Base-by-base conservation (phyloP, 352 stramenopile genomes). In the Phytophthora melonis region DNA sequence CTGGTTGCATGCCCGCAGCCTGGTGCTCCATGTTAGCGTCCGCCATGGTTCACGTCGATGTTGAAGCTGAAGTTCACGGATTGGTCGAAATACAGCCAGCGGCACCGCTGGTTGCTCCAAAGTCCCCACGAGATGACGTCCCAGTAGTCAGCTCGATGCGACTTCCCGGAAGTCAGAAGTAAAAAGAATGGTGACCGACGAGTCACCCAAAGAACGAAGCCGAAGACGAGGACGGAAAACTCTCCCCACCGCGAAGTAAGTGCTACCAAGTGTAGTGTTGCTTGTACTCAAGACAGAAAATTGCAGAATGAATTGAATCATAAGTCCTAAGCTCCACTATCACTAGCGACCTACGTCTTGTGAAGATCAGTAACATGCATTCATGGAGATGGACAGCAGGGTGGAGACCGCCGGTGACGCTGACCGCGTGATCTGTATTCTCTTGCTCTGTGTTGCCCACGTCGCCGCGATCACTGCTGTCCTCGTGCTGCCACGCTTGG, bases 11-110 rank as follows among this genome's bases (percentile, higher is more conserved):
- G 4, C 53, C 53, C 14, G 14, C 53, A 43, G 13, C 25, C 2
- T 58, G 53, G 13, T 58, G 53, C 27, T 58, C 27, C 53, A 58
- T 58, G 6, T 58, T 58, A 3, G 53, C 50, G 23, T 57, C 50
- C 8, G 50, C 50, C 50, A 57, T 39, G 5, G 23, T 7, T 21
- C 5, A 58, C 53, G 53, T 43, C 27, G 53, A 58, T 45, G 53
- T 58, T 58, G 53, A 36, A 36, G 32, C 4, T 36, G n/a, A n/a
- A n/a, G n/a, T n/a, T n/a, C 32, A 10, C 32, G 5, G 32, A 36
- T 36, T 36, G 32, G 32, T 36, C 32, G 32, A 10, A 36, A 36
- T 25, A 25, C 23, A 2, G 23, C 23, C 23, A 25, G 23, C 23
- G 23, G 23, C 23, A 25, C 23, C 2, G n/a, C n/a, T n/a, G n/a